Percentiles rank a stretch among this genome's conserved stretches.
Evolutionary conservation across 441 rosid genomes (phyloP).

Genomic region (Adansonia gregorii): DNA sequence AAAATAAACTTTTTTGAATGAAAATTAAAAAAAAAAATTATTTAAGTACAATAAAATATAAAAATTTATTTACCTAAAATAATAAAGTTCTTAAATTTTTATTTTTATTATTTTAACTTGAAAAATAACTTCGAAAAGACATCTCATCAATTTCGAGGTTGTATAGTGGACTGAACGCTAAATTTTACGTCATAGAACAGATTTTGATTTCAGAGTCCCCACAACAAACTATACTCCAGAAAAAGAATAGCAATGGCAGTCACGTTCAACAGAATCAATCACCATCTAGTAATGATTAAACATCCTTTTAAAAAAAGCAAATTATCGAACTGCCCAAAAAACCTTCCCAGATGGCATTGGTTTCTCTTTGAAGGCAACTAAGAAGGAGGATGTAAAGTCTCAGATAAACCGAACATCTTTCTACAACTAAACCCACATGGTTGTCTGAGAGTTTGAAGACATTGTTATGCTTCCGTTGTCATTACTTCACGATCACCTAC

Average conservation of each 20-base stretch:
- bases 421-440: slow-evolving; percentile 40
- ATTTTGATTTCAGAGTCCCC: no score
- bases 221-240: neutral
- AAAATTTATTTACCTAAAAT: no score
- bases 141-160: no score
- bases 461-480: slow-evolving; percentile 45
- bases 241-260: neutral
- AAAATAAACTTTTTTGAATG: no score
- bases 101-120: no score
- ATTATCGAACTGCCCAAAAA: neutral
- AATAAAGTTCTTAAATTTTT: no score
- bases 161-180: no score
- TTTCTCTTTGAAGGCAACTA: neutral
- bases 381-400: neutral
- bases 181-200: no score
- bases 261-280: neutral
- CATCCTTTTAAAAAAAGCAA: neutral
- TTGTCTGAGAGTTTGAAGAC: slow-evolving; percentile 33
- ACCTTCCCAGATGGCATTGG: neutral
- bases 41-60: no score
- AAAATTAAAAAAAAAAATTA: no score
- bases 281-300: neutral
- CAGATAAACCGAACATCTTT: slow-evolving; percentile 21
- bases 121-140: no score
- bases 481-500: slow-evolving; percentile 67